Base-by-base conservation (phyloP, 163 green algal species). In the Prototheca wickerhamii region DNA sequence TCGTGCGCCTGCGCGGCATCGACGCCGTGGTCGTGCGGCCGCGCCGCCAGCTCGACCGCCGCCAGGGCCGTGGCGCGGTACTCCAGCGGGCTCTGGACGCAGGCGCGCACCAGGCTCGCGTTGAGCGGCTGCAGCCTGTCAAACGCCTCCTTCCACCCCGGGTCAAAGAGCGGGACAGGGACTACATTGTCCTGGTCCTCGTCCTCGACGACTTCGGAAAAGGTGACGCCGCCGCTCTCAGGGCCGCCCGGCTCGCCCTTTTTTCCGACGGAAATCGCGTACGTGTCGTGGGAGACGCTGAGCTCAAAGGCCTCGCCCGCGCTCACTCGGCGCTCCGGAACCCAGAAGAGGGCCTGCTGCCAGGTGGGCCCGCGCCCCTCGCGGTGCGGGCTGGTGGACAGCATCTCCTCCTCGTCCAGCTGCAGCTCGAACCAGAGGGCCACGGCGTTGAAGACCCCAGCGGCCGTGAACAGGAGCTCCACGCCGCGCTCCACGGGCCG, bases 351-450 rank as follows among this genome's bases (percentile, higher is more conserved):
- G 26, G 86, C 83, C 61, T 91, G 81, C 72, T 81, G 80, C 82
- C 82, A 87, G 31, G 74, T 89, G 29, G 53, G 53, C 7, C 76
- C 76, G 65, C 81, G 82, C 23, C 67, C 63, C 23, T 17, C 23
- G 25, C 15, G 49, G 51, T 88, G 84, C 0, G 85, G 85, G 58
- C 67, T 80, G 53, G 76, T 90, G 69, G 56, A 81, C 15, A 92
- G 73, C 3, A 4, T 58, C 2, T 58, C 78, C 46, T 84, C 70
- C 43, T 87, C 70, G 55, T 91, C 83, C 65, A 91, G 60, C 20
- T 88, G 60, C 30, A 93, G 76, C 43, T 89, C 77, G 62, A 92
- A 93, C 85, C 85, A 93, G 34, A 90, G 87, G 23, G 86, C 83
- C 25, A 93, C 67, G 12, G 83, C 83, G 61, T 91, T 93, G 62